Evolutionary conservation across 257 asterid genomes (phyloP).

Genomic region (Henckelia pumila): DNA sequence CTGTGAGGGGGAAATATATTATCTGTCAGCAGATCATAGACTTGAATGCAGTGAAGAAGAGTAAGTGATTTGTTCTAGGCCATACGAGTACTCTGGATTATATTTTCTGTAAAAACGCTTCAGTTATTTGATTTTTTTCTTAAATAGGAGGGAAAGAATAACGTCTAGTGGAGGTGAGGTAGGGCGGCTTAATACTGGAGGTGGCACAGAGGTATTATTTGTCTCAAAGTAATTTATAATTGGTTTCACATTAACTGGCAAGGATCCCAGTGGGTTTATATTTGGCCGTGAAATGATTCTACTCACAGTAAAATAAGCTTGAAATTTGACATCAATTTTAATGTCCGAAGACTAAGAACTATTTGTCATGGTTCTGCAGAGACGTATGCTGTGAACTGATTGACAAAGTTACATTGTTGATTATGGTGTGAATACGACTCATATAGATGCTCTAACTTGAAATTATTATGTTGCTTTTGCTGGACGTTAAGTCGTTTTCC

Average conservation of each 20-base stretch:
- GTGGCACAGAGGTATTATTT: constrained; percentile 85
- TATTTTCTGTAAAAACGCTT: constrained; percentile 15
- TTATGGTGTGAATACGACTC: not conserved
- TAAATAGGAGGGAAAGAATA: constrained; percentile 86
- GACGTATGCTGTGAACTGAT: not conserved
- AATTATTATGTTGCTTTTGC: not conserved
- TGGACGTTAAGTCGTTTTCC: not conserved
- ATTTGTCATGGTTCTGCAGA: not conserved
- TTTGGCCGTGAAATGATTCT: not conserved
- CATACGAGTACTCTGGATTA: not conserved
- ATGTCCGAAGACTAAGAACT: not conserved
- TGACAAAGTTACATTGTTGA: not conserved
- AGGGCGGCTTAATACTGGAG: constrained; percentile 96
- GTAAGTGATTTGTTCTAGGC: constrained; percentile 43
- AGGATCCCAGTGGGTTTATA: not conserved
- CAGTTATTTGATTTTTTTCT: constrained; percentile 24
- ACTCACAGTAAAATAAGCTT: not conserved
- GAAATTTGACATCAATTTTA: not conserved
- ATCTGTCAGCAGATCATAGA: constrained; percentile 95
- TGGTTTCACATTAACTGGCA: not conserved
- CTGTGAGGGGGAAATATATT: constrained; percentile 74
- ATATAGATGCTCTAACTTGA: not conserved
- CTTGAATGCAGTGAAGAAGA: constrained; percentile 95
- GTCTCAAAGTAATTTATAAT: not conserved
- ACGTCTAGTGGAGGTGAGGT: constrained; percentile 95